A percentile compares a stretch with the other conserved stretches of the same genome.
phyloP scores from a whole-genome alignment of 2,329 filamentous ascomycete genomes.

The Aureobasidium sp. region DNA sequence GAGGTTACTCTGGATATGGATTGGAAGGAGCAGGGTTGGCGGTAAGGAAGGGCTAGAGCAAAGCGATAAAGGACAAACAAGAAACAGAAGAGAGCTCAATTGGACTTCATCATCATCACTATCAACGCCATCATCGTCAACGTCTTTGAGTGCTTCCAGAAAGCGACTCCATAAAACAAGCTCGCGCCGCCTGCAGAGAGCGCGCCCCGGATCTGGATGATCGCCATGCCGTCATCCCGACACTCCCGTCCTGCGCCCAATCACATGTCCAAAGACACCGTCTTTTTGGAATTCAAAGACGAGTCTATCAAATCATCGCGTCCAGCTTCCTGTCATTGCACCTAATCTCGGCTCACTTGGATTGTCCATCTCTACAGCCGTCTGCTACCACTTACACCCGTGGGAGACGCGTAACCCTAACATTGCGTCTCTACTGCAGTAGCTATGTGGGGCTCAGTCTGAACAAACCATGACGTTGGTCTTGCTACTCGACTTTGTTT shows the following conservation, averaged over 20 bases:
- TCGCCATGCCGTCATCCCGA: conserved; percentile 5
- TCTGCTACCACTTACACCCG: background rate
- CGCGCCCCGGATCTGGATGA: background rate
- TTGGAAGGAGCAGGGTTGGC: background rate
- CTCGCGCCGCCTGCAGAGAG: background rate
- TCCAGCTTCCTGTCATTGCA: background rate
- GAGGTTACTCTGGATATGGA: background rate
- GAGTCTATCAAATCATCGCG: background rate
- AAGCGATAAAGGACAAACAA: background rate
- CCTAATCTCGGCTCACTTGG: background rate
- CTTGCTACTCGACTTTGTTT: background rate
- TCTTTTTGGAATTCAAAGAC: background rate
- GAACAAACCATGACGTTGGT: background rate
- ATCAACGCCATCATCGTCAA: conserved; percentile 9
- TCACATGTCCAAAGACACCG: background rate
- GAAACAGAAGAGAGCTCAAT: background rate
- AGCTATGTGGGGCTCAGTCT: background rate
- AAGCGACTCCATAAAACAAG: conserved; percentile 9
- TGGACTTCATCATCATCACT: background rate
- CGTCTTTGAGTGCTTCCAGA: background rate
- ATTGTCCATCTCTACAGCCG: background rate
- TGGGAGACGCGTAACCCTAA: background rate
- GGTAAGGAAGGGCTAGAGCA: background rate
- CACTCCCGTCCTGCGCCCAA: background rate
- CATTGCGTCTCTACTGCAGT: background rate